These are phyloP conservation scores for Aureobasidium namibiae DNA, from an alignment of 2,329 filamentous ascomycete genomes.

Conservation along the genomic window DNA sequence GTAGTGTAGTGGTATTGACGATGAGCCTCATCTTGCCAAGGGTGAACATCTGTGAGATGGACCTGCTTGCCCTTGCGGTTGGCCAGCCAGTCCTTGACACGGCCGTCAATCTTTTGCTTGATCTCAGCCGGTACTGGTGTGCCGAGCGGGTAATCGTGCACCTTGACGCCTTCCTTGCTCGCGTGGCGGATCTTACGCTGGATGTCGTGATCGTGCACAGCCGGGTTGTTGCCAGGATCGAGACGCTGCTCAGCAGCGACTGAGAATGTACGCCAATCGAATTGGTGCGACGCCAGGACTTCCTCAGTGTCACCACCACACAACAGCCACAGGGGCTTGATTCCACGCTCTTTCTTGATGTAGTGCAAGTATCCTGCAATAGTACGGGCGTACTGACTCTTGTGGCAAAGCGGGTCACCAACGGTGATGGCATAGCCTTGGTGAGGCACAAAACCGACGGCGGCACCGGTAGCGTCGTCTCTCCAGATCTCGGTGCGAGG, in stretches of 20 bases:
- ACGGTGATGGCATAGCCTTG: slow-evolving; percentile 75
- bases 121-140: slow-evolving; percentile 57
- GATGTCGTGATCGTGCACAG: slow-evolving; percentile 56
- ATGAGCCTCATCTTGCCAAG: slow-evolving; percentile 78
- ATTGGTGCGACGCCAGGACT: slow-evolving; percentile 61
- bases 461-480: slow-evolving; percentile 68
- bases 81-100: slow-evolving; percentile 71
- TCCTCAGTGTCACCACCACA: slow-evolving; percentile 72
- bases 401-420: slow-evolving; percentile 79
- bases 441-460: slow-evolving; percentile 72
- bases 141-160: slow-evolving; percentile 63
- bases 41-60: slow-evolving; percentile 80
- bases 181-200: slow-evolving; percentile 71
- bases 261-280: slow-evolving; percentile 82
- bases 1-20: slow-evolving; percentile 78
- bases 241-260: slow-evolving; percentile 85
- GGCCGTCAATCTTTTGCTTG: slow-evolving; percentile 59
- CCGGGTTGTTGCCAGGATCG: slow-evolving; percentile 60
- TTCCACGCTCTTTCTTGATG: slow-evolving; percentile 59
- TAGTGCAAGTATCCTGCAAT: slow-evolving; percentile 67
- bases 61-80: slow-evolving; percentile 78
- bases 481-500: slow-evolving; percentile 84
- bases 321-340: slow-evolving; percentile 84
- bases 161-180: slow-evolving; percentile 75
- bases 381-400: slow-evolving; percentile 64